Evolutionary conservation across 331 rosid species (phyloP), one percentile per base, ranked within the genome.

Genomic region (Cydonia oblonga): DNA sequence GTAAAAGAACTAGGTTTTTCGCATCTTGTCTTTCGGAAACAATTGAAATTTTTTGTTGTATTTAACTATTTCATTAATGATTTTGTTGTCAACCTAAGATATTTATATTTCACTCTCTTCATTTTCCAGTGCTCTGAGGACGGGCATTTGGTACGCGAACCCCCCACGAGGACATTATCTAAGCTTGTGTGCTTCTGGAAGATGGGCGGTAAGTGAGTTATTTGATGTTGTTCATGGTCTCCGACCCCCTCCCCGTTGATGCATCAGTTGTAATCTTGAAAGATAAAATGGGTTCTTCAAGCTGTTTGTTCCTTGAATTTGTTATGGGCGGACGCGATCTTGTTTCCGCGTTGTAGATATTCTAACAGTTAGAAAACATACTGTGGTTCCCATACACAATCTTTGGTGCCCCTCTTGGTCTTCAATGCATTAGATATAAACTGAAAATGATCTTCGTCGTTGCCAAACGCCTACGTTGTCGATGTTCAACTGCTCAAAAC

Each of bases 141-240:
- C 64, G 68, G 28, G 80, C 71, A 74, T 79, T 66, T 75, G 78
- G 42, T 38, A 9, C 0, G 9, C 86, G 64, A 77, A 72, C 75
- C 64, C 80, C 80, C 78, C 66, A 18, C 54, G 52, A 62, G 87
- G 74, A 67, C 76, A 66, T 69, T 79, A 52, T 78, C 84, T 71
- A 73, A 49, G 79, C 82, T 78, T 22, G 76, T 72, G 83, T 46
- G 83, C 76, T 73, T 62, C 76, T 64, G 53, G 82, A 79, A 76
- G 83, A 66, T 79, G 84, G 88, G 83, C 71, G 86, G 90, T 81
- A 77, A 81, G 87, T 83, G 87, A 82, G 87, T 75, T 68, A 68
- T 75, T 72, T 78, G 76, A 75, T 81, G 75, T 68, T 83, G 80
- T 72, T 86, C 86, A 69, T 79, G 81, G 79, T 81, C 86, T 79